Base-by-base conservation (phyloP, 2,329 filamentous ascomycete genomes). In the Penicillium decumbens region DNA sequence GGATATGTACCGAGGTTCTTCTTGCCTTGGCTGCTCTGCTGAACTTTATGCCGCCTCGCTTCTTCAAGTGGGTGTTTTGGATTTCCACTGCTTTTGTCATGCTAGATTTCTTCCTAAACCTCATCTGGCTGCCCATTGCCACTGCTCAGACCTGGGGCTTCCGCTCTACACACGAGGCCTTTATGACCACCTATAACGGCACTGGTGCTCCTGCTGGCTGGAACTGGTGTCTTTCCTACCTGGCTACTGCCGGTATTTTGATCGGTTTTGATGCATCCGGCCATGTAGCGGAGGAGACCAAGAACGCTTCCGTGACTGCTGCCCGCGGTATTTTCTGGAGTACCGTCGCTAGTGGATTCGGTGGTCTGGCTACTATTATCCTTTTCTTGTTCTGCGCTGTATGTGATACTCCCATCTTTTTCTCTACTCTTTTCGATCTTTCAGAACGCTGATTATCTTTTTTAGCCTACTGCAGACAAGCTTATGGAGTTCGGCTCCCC, bases 181-280 rank as follows among this genome's bases (percentile, higher is more conserved):
- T 83, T 61, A 78, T 81, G 68, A 75, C 78, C 10, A 82, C 80
- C 0, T 81, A 81, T 60, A 83, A 83, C 49, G 77, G 75, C 1
- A 79, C 77, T 9, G 77, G 77, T 9, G 77, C 77, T 1, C 78
- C 80, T 0, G 70, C 74, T 1, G 80, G 75, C 2, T 83, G 80
- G 80, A 83, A 83, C 59, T 83, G 80, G 80, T 82, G 80, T 65
- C 72, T 83, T 3, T 81, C 78, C 3, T 83, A 80, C 62, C 75
- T 81, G 24, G 80, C 80, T 1, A 83, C 80, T 1, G 80, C 80
- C 6, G 80, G 80, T 35, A 77, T 83, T 35, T 59, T 83, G 47
- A 81, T 83, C 44, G 80, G 80, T 1, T 83, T 81, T 46, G 80
- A 83, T 62, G 80, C 80, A 0, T 80, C 77, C 0, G 80, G 80